Conservation (phyloP, 306 rosid species). For the Erythrophleum fordii region DNA sequence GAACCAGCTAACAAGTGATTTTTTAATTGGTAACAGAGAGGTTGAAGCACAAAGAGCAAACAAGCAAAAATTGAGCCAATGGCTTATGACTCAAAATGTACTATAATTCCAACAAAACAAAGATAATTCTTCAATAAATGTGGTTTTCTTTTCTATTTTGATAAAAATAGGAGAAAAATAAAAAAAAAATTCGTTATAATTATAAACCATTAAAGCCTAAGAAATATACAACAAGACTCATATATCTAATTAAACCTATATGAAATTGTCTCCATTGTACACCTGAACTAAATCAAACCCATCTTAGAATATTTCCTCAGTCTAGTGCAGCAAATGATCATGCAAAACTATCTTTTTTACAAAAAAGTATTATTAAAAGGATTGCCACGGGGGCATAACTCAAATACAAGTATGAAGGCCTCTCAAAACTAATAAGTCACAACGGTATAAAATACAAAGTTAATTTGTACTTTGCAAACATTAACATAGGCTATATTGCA, state of each 20-base stretch:
- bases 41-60: not conserved
- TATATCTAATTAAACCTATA: not conserved
- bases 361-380: not conserved
- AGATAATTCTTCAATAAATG: not conserved
- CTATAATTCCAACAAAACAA: constrained; percentile 7
- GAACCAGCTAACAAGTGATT: not conserved
- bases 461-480: not conserved
- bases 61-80: not conserved
- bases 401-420: not conserved
- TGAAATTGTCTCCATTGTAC: not conserved
- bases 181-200: not conserved
- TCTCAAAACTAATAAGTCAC: not conserved
- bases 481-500: not conserved
- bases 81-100: not conserved
- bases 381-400: not conserved
- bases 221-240: constrained; percentile 7
- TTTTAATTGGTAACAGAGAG: not conserved
- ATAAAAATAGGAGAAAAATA: not conserved
- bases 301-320: not conserved
- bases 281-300: not conserved
- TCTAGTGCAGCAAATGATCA: not conserved
- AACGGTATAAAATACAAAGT: not conserved
- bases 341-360: not conserved
- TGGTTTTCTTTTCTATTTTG: not conserved
- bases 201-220: constrained; percentile 6